These are phyloP conservation scores for Oidium heveae DNA, from an alignment of 2,329 filamentous ascomycete species.

Conservation along the genomic window DNA sequence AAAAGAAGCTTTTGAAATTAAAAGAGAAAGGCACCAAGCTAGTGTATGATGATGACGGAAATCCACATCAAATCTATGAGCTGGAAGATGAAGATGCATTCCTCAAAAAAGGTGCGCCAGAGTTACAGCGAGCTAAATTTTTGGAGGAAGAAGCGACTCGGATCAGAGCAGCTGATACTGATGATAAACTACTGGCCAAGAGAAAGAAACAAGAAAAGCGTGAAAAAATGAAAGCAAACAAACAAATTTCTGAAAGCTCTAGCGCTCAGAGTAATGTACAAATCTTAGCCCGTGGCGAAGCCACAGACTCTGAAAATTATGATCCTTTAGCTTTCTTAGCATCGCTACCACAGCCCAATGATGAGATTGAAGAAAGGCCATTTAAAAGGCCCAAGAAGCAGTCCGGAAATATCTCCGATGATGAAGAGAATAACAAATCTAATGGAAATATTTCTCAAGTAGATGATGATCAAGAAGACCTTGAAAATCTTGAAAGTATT, in stretches of 20 bases:
- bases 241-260: slow-evolving; percentile 20
- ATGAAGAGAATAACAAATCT: slow-evolving; percentile 17
- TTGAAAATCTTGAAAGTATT: slow-evolving; percentile 56
- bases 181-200: slow-evolving; percentile 60
- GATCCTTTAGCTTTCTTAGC: slow-evolving; percentile 30
- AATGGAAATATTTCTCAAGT: slow-evolving; percentile 32
- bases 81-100: slow-evolving; percentile 71
- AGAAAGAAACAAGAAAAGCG: slow-evolving; percentile 55
- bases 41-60: slow-evolving; percentile 79
- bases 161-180: slow-evolving; percentile 49
- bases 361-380: slow-evolving; percentile 26
- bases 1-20: slow-evolving; percentile 80
- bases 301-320: slow-evolving; percentile 16
- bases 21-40: slow-evolving; percentile 69
- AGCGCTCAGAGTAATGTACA: slow-evolving; percentile 10
- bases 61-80: slow-evolving; percentile 65
- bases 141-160: slow-evolving; percentile 48
- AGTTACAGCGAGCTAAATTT: slow-evolving; percentile 53
- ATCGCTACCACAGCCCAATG: slow-evolving; percentile 26
- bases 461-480: slow-evolving; percentile 45
- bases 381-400: slow-evolving; percentile 51
- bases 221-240: slow-evolving; percentile 41
- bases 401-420: slow-evolving; percentile 17
- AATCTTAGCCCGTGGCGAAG: slow-evolving; percentile 1
- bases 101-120: slow-evolving; percentile 44